Evolutionary conservation across 2,329 filamentous ascomycete genomes (phyloP).

Genomic region (Diaporthe sp.): DNA sequence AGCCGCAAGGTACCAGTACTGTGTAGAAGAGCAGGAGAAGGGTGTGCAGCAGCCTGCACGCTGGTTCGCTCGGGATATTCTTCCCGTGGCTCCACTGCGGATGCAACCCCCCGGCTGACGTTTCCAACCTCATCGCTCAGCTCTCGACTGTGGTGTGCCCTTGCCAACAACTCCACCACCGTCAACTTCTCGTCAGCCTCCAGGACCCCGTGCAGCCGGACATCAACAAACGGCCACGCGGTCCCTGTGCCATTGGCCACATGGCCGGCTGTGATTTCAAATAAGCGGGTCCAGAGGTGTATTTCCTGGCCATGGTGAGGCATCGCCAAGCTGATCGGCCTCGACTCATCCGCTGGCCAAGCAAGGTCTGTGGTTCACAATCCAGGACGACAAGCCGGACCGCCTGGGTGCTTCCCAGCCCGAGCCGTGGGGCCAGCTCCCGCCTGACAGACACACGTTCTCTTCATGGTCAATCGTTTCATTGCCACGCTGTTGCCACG

Average conservation of each 20-base stretch:
- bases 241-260: background rate
- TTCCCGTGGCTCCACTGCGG: background rate
- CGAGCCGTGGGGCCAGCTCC: background rate
- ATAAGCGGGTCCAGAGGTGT: constrained; percentile 11
- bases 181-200: background rate
- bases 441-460: background rate
- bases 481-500: background rate
- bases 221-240: no score
- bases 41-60: background rate
- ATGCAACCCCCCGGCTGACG: constrained; percentile 1
- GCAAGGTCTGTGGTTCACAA: constrained; percentile 18
- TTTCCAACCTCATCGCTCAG: background rate
- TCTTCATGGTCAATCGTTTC: background rate
- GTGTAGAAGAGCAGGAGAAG: background rate
- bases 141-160: background rate
- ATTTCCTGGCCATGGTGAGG: constrained; percentile 1
- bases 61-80: background rate
- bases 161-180: background rate
- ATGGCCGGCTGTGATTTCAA: background rate
- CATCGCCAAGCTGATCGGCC: constrained; percentile 25
- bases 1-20: background rate
- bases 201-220: background rate
- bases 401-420: constrained; percentile 15
- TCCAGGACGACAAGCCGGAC: constrained; percentile 13
- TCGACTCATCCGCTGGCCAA: constrained; percentile 21